Percentiles rank a stretch among this genome's conserved stretches.
Evolutionary conservation across 495 filamentous ascomycete species (phyloP).

Genomic region (Aspergillus sparsus): DNA sequence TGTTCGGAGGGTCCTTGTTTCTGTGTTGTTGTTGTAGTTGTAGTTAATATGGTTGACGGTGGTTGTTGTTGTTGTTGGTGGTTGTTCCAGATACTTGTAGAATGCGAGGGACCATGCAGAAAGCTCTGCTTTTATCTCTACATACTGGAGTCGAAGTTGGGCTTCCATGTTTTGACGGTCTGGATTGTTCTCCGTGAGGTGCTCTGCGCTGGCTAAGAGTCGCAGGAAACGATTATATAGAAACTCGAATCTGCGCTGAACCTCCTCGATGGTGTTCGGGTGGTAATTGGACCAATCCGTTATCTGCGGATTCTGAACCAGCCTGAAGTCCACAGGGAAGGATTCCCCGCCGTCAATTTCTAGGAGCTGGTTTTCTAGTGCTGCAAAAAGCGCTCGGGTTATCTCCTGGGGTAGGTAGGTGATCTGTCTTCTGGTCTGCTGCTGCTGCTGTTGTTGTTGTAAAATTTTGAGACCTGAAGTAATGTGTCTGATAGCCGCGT

Average conservation of each 20-base stretch:
- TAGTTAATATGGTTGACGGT: background rate
- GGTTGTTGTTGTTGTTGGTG: background rate
- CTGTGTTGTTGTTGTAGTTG: background rate
- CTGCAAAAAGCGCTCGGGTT: background rate
- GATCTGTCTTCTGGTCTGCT: background rate
- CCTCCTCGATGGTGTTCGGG: background rate
- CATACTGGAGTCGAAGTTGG: background rate
- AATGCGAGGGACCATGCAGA: background rate
- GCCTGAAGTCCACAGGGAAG: background rate
- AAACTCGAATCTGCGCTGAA: background rate
- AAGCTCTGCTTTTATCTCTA: background rate
- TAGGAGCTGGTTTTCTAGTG: slow-evolving; percentile 3
- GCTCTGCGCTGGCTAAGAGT: background rate
- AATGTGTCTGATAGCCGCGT: slow-evolving; percentile 48
- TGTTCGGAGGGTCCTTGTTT: background rate
- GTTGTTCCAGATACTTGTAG: background rate
- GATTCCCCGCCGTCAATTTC: background rate
- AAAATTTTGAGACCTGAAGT: slow-evolving; percentile 40
- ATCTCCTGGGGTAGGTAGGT: background rate
- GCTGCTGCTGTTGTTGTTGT: slow-evolving; percentile 20
- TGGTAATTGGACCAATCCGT: background rate
- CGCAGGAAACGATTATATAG: slow-evolving; percentile 1
- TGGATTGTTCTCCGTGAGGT: background rate
- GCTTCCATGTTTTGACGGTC: background rate
- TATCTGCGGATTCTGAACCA: background rate